phyloP scores from a whole-genome alignment of 495 filamentous ascomycete genomes.

The Xylaria telfairii region DNA sequence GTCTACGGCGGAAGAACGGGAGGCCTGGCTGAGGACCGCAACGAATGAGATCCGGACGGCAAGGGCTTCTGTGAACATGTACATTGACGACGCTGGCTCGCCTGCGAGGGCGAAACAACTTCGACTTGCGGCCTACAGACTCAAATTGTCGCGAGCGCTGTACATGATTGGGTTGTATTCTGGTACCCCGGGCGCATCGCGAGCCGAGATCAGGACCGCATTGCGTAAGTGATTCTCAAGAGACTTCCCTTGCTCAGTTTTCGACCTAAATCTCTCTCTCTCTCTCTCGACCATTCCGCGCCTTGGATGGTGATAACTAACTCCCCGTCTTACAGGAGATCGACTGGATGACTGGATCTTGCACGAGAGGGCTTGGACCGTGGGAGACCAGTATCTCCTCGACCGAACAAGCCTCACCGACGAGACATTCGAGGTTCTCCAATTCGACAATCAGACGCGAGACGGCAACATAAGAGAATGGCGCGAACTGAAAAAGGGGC shows the following conservation, averaged over 20 bases:
- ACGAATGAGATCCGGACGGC: background rate
- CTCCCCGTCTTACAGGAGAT: background rate
- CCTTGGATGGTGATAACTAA: background rate
- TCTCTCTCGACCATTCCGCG: no score
- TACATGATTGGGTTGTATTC: slow-evolving; percentile 7
- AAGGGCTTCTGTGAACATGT: background rate
- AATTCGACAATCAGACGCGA: background rate
- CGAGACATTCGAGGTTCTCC: background rate
- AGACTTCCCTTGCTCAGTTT: background rate
- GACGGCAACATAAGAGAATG: background rate
- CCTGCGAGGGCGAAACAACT: background rate
- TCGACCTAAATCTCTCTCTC: no score
- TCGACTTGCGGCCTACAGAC: slow-evolving; percentile 7
- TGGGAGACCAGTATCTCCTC: slow-evolving; percentile 13
- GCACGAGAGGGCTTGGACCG: slow-evolving; percentile 26
- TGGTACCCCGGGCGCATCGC: background rate
- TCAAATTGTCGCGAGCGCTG: slow-evolving; percentile 3
- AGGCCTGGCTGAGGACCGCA: background rate
- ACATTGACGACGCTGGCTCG: background rate
- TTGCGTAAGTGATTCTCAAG: background rate
- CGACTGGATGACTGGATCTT: slow-evolving; percentile 34
- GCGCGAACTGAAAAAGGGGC: background rate
- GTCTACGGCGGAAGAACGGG: background rate
- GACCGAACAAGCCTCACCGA: background rate
- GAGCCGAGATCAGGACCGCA: background rate